Evolutionary conservation across 169 alveolate genomes (phyloP).

Genomic region (Babesia caballi): DNA sequence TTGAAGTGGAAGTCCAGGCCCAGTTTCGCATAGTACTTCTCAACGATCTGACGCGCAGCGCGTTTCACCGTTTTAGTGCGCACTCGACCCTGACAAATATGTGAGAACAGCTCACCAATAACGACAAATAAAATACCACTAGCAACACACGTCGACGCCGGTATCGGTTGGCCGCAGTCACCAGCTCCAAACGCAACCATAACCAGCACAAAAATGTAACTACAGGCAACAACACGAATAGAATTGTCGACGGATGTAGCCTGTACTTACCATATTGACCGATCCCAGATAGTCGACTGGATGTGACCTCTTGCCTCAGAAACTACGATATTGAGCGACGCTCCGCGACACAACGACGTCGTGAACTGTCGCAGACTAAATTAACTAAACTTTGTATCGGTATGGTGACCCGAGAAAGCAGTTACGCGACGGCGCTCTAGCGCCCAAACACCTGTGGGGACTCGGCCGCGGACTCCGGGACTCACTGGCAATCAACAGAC

Average conservation of each 20-base stretch:
- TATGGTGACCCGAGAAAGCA: background rate
- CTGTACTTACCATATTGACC: background rate
- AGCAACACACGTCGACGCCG: too few species aligned
- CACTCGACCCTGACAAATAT: slow-evolving; percentile 94
- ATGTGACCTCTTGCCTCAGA: background rate
- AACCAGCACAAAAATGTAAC: too few species aligned
- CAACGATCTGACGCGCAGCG: slow-evolving; percentile 98
- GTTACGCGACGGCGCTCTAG: background rate
- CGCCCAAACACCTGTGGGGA: slow-evolving; percentile 2
- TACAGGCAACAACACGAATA: too few species aligned
- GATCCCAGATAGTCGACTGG: background rate
- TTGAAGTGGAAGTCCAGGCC: slow-evolving; percentile 98
- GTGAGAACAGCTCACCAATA: background rate
- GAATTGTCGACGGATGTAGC: too few species aligned
- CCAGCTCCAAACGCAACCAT: too few species aligned
- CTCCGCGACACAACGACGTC: background rate
- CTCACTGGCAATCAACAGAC: too few species aligned
- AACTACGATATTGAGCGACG: background rate
- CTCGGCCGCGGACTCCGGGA: background rate
- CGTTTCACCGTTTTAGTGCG: slow-evolving; percentile 99
- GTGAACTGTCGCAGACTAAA: background rate
- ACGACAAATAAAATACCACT: too few species aligned
- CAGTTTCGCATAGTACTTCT: slow-evolving; percentile 94
- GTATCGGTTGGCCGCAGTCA: too few species aligned
- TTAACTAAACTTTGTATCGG: background rate